Evolutionary conservation across 768 basidiomycete genomes (phyloP).

Genomic region (Russula earlei): DNA sequence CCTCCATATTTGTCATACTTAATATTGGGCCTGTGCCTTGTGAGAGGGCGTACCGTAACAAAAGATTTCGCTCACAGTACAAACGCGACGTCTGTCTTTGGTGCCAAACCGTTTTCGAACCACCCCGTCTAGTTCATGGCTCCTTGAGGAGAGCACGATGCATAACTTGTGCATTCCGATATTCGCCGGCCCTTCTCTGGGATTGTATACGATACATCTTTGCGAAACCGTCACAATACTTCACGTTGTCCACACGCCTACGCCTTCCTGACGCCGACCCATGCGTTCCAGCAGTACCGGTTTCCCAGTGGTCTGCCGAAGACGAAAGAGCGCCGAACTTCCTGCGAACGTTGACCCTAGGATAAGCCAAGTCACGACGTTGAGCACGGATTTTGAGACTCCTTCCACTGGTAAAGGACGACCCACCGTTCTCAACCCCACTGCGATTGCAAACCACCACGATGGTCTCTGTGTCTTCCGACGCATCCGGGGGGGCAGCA

Average conservation of each 20-base stretch:
- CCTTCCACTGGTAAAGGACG: not conserved
- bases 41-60: not conserved
- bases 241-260: conserved; percentile 40
- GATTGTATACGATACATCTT: too few species aligned
- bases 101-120: not conserved
- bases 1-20: too few species aligned
- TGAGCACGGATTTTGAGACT: not conserved
- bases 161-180: not conserved
- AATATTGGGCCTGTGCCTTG: not conserved
- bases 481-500: conserved; percentile 11
- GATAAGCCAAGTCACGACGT: not conserved
- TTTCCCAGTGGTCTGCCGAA: conserved; percentile 39
- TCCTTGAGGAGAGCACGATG: too few species aligned
- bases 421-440: conserved; percentile 70
- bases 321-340: conserved; percentile 55
- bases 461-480: conserved; percentile 36
- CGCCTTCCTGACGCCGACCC: conserved; percentile 49
- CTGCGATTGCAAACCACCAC: conserved; percentile 74
- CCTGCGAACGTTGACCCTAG: conserved; percentile 69
- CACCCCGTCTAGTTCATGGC: too few species aligned
- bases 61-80: not conserved
- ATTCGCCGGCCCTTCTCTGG: too few species aligned
- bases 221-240: not conserved
- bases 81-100: not conserved
- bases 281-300: conserved; percentile 51